Conservation (phyloP, 2,329 filamentous ascomycete genomes). For the Thermomyces lanuginosus region DNA sequence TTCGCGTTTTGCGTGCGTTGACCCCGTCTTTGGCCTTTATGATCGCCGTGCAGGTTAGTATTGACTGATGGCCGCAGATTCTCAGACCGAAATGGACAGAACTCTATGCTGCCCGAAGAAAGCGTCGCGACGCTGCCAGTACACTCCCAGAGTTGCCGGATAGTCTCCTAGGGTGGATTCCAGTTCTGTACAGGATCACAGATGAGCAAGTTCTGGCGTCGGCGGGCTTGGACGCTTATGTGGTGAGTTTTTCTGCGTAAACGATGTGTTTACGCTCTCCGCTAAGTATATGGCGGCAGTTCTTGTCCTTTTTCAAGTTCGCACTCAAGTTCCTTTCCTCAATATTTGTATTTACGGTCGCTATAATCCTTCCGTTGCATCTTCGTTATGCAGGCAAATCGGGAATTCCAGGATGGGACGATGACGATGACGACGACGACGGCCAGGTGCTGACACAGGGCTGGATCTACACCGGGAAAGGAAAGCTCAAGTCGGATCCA, state of each 20-base stretch:
- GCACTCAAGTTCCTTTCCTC: conserved; percentile 66
- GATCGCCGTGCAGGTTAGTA: no score
- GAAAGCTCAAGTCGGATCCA: conserved; percentile 17
- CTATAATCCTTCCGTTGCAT: conserved; percentile 76
- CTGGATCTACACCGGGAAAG: conserved; percentile 6
- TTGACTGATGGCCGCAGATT: no score
- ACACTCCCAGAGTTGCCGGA: conserved; percentile 64
- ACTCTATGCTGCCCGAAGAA: conserved; percentile 78
- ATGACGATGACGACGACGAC: conserved; percentile 18
- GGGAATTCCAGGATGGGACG: conserved; percentile 22
- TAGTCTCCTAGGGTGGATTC: conserved; percentile 84
- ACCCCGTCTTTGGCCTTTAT: background rate
- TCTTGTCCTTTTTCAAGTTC: conserved; percentile 92
- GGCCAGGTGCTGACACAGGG: conserved; percentile 7
- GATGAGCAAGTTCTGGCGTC: conserved; percentile 81
- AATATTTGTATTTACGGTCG: conserved; percentile 65
- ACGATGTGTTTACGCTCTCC: background rate
- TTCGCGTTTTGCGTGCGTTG: conserved; percentile 30
- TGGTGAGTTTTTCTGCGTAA: conserved; percentile 40
- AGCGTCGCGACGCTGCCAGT: conserved; percentile 48
- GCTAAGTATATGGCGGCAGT: conserved; percentile 32
- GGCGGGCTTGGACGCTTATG: conserved; percentile 86
- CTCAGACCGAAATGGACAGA: conserved; percentile 82
- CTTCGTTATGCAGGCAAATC: conserved; percentile 40
- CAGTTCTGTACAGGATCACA: conserved; percentile 63